A percentile compares a stretch with the other conserved stretches of the same genome.
Evolutionary conservation across 345 rosid species (phyloP).

Genomic region (Eucalyptus pauciflora): DNA sequence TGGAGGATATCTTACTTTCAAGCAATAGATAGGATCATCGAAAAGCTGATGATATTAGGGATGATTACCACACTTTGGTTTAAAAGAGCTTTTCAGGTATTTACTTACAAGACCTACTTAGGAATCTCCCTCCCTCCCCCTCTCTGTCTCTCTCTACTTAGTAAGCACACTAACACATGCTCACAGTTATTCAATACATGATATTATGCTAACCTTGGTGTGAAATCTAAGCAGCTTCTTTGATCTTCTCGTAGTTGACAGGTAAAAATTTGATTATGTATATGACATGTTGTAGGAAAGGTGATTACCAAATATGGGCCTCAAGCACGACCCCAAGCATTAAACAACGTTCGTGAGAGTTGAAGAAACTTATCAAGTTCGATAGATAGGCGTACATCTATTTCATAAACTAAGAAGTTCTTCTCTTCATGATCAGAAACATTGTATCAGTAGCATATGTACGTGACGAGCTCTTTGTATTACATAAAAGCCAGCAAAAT

Average conservation of each 20-base stretch:
- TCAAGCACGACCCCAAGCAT: not conserved
- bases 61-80: accelerated
- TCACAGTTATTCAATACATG: too few species aligned
- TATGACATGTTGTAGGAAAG: not conserved
- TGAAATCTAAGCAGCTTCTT: not conserved
- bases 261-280: too few species aligned
- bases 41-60: not conserved
- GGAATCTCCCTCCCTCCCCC: too few species aligned
- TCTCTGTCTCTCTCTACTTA: too few species aligned
- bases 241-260: not conserved
- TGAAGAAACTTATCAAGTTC: not conserved
- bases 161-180: too few species aligned
- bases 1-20: not conserved
- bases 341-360: not conserved
- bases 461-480: accelerated
- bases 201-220: accelerated
- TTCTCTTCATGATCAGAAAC: not conserved
- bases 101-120: accelerated
- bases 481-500: not conserved
- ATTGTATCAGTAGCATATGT: not conserved
- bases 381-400: accelerated
- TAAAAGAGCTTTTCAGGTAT: not conserved
- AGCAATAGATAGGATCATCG: not conserved
- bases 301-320: not conserved
- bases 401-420: not conserved